Conservation (phyloP, 2,329 filamentous ascomycete species). For the Berkeleyomyces basicola region DNA sequence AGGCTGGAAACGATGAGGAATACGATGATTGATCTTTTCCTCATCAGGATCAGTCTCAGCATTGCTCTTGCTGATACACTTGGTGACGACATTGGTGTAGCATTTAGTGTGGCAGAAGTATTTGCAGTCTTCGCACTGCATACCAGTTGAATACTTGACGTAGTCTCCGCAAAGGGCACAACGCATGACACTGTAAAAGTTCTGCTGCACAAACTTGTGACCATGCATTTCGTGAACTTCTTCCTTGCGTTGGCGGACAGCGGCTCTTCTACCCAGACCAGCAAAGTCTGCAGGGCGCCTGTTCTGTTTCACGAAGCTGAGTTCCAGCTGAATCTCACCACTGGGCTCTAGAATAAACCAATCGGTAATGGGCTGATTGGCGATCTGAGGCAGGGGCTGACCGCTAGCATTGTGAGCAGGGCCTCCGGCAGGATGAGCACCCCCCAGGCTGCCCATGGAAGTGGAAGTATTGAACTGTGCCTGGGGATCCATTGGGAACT, state of each 20-base stretch:
- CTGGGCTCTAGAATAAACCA: slow-evolving; percentile 97
- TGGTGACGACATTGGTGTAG: slow-evolving; percentile 90
- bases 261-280: slow-evolving; percentile 85
- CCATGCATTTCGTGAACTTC: slow-evolving; percentile 97
- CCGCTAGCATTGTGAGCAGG: slow-evolving; percentile 18
- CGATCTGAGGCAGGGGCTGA: slow-evolving; percentile 30
- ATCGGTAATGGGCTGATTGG: slow-evolving; percentile 56
- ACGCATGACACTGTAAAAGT: slow-evolving; percentile 99
- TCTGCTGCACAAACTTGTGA: slow-evolving; percentile 96
- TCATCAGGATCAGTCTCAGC: slow-evolving; percentile 96
- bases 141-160: slow-evolving; percentile 93
- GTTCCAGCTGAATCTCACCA: slow-evolving; percentile 75
- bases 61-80: slow-evolving; percentile 99
- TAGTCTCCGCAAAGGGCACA: slow-evolving; percentile 96
- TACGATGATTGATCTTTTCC: slow-evolving; percentile 98
- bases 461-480: slow-evolving; percentile 19
- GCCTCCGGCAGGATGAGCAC: slow-evolving; percentile 26
- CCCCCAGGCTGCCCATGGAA: slow-evolving; percentile 21
- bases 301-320: slow-evolving; percentile 84
- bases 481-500: slow-evolving; percentile 41
- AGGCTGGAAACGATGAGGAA: slow-evolving; percentile 91
- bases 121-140: slow-evolving; percentile 99
- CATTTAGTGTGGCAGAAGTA: slow-evolving; percentile 98
- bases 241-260: slow-evolving; percentile 93
- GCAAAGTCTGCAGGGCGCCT: slow-evolving; percentile 75